Evolutionary conservation across 2,329 filamentous ascomycete species (phyloP).

Genomic region (Epichloe uncinata): DNA sequence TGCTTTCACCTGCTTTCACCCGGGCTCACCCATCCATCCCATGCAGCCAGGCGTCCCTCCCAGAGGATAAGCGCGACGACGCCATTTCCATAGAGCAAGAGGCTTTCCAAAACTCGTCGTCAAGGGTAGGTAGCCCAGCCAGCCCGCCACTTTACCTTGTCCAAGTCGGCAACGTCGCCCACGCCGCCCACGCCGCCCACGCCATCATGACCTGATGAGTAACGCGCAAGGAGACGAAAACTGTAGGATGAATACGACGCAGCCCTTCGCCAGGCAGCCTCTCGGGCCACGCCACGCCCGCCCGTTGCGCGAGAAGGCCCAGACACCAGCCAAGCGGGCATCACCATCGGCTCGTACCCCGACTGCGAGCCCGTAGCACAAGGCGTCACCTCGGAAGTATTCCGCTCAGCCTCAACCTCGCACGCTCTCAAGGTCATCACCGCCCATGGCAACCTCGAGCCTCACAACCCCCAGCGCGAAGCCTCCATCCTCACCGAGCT

Average conservation of each 20-base stretch:
- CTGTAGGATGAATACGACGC: slow-evolving; percentile 45
- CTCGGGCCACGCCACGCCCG: background rate
- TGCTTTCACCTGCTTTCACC: too few relatives aligned
- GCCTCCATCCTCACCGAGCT: slow-evolving; percentile 55
- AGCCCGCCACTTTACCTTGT: background rate
- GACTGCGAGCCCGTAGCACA: slow-evolving; percentile 42
- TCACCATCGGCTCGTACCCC: slow-evolving; percentile 40
- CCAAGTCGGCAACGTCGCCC: background rate
- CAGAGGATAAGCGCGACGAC: slow-evolving; percentile 18
- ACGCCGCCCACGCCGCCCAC: background rate
- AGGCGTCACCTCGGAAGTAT: slow-evolving; percentile 76
- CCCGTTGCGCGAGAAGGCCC: background rate
- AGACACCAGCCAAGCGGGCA: slow-evolving; percentile 13
- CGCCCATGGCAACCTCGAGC: slow-evolving; percentile 56
- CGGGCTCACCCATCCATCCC: background rate
- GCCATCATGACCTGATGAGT: background rate
- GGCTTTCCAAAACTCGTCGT: slow-evolving; percentile 44
- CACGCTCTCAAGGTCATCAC: slow-evolving; percentile 77
- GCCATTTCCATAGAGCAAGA: slow-evolving; percentile 55
- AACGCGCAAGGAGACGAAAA: background rate
- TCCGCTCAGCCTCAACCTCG: slow-evolving; percentile 44
- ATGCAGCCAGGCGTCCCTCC: slow-evolving; percentile 18
- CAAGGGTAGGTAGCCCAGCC: slow-evolving; percentile 29
- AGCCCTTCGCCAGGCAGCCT: slow-evolving; percentile 12
- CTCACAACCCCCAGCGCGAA: slow-evolving; percentile 74